These are phyloP conservation scores for Citrus sinensis DNA, from an alignment of 345 rosid species.

Conservation along the genomic window DNA sequence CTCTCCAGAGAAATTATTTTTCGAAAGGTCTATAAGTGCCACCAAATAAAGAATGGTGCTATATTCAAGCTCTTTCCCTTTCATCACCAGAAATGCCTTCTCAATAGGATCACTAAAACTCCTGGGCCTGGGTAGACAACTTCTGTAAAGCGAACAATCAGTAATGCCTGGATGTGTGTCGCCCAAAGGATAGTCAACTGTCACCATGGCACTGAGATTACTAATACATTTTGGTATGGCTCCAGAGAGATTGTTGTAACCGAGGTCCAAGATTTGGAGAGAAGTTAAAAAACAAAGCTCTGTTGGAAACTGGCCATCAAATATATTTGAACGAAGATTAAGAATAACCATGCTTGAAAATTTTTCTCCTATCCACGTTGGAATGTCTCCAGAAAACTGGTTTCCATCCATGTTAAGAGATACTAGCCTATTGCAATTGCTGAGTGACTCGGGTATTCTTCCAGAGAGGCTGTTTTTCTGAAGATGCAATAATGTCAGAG, in stretches of 20 bases:
- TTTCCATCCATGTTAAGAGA: neutral
- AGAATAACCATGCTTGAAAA: neutral
- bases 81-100: too few relatives aligned
- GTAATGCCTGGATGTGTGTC: neutral
- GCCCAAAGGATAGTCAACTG: neutral
- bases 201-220: conserved; percentile 2
- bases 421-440: neutral
- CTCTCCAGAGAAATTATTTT: neutral
- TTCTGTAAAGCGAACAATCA: too few relatives aligned
- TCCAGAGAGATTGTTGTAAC: conserved; percentile 2
- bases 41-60: too few relatives aligned
- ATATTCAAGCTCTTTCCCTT: too few relatives aligned
- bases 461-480: neutral
- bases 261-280: conserved; percentile 7
- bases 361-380: neutral
- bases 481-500: neutral
- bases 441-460: neutral
- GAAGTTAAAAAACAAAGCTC: neutral
- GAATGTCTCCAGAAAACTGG: neutral
- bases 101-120: too few relatives aligned
- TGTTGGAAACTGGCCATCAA: neutral
- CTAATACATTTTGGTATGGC: conserved; percentile 2
- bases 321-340: conserved; percentile 4
- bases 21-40: neutral
- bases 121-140: too few relatives aligned